These are phyloP conservation scores for Colletotrichum musae DNA, from an alignment of 2,329 filamentous ascomycete species.

Conservation along the genomic window DNA sequence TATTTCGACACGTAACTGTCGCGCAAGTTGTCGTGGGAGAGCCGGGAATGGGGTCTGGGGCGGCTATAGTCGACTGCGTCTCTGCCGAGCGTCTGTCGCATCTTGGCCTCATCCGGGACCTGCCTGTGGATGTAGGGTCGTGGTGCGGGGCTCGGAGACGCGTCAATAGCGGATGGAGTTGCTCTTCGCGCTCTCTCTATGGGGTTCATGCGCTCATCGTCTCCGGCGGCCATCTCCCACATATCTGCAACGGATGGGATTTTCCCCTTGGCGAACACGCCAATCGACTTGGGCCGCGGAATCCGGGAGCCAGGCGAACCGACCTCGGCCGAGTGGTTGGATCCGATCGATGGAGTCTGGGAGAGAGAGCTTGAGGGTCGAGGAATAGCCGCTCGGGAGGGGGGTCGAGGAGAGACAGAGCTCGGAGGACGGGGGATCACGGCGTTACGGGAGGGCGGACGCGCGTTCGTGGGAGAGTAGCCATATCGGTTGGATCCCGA, in stretches of 20 bases:
- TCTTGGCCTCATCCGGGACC: constrained; percentile 50
- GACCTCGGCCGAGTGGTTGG: constrained; percentile 36
- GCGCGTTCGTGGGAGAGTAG: constrained; percentile 41
- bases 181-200: constrained; percentile 47
- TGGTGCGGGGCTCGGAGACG: constrained; percentile 67
- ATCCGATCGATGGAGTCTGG: constrained; percentile 38
- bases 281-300: constrained; percentile 48
- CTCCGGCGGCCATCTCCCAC: constrained; percentile 54
- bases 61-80: constrained; percentile 51
- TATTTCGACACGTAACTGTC: constrained; percentile 46
- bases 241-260: constrained; percentile 59
- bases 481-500: constrained; percentile 40
- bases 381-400: constrained; percentile 44
- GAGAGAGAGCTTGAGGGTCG: constrained; percentile 41
- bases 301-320: constrained; percentile 50
- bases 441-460: constrained; percentile 33
- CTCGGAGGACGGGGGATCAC: constrained; percentile 15
- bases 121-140: constrained; percentile 57
- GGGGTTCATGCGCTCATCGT: constrained; percentile 48
- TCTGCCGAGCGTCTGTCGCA: constrained; percentile 47
- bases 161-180: constrained; percentile 51
- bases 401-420: constrained; percentile 15
- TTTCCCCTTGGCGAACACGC: constrained; percentile 42
- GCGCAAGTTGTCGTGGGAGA: constrained; percentile 41
- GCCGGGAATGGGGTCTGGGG: constrained; percentile 41